Conservation (phyloP, 805 yeast genomes). For the Kazachstania bromeliacearum region DNA sequence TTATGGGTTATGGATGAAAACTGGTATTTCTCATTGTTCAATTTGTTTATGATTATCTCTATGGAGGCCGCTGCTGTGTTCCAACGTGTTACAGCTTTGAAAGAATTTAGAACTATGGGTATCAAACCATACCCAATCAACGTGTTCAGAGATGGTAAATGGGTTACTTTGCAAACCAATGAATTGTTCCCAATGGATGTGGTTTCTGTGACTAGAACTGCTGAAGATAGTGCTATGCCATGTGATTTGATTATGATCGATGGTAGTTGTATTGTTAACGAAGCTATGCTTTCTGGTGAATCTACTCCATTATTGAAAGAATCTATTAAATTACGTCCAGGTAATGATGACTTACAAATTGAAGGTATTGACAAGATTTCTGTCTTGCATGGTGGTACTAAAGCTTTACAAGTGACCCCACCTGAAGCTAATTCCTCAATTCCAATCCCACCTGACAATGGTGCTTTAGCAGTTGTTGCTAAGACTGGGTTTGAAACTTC, state of each 20-base stretch:
- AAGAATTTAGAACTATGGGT: constrained; percentile 95
- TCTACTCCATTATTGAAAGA: constrained; percentile 94
- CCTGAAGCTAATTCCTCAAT: constrained; percentile 42
- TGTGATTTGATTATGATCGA: constrained; percentile 82
- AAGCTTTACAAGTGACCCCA: constrained; percentile 80
- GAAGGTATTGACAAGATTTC: constrained; percentile 87
- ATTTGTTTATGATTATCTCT: constrained; percentile 81
- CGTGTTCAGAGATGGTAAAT: constrained; percentile 58
- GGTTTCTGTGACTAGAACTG: constrained; percentile 79
- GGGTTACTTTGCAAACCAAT: constrained; percentile 63
- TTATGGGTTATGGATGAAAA: constrained; percentile 94
- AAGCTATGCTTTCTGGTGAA: constrained; percentile 98
- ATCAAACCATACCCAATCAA: constrained; percentile 79
- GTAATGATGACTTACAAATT: constrained; percentile 52
- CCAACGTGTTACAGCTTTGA: constrained; percentile 90
- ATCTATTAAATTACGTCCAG: constrained; percentile 76
- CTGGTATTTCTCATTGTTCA: constrained; percentile 91
- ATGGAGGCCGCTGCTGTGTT: constrained; percentile 92
- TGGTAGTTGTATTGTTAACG: constrained; percentile 93
- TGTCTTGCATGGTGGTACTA: constrained; percentile 89
- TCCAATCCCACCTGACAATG: constrained; percentile 75
- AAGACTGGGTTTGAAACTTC: constrained; percentile 98
- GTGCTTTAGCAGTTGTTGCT: constrained; percentile 82
- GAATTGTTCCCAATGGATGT: constrained; percentile 85
- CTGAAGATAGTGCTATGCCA: constrained; percentile 86